These are phyloP conservation scores for Cryptococcus hybrid DNA, from an alignment of 1,284 basidiomycete genomes.

Conservation along the genomic window DNA sequence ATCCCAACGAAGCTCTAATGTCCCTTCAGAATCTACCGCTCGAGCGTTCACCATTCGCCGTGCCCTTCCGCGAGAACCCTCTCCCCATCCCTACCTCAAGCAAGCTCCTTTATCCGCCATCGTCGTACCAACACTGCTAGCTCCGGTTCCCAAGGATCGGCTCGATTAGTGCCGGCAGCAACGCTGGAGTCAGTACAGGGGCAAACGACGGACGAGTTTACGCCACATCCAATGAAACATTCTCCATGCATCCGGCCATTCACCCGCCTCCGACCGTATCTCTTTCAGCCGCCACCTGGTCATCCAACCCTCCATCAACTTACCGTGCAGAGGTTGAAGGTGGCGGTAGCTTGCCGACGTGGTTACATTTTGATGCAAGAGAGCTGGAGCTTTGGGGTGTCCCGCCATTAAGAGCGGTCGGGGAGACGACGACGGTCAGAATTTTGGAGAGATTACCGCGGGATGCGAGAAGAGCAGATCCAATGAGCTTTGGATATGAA, in stretches of 20 bases:
- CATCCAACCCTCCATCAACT: constrained; percentile 39
- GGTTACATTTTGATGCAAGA: constrained; percentile 46
- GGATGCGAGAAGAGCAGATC: constrained; percentile 37
- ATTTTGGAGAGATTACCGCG: constrained; percentile 41
- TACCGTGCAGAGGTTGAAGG: constrained; percentile 40
- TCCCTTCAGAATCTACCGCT: constrained; percentile 6
- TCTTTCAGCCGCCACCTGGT: constrained; percentile 45
- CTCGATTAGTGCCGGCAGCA: constrained; percentile 8
- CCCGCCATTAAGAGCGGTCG: constrained; percentile 27
- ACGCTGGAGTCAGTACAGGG: neutral
- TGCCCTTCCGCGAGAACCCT: constrained; percentile 27
- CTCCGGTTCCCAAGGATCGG: constrained; percentile 3
- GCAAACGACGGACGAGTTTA: constrained; percentile 35
- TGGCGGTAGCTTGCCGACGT: constrained; percentile 34
- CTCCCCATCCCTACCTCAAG: constrained; percentile 43
- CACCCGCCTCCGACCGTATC: constrained; percentile 45
- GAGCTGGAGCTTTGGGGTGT: constrained; percentile 48
- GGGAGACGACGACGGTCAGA: constrained; percentile 28
- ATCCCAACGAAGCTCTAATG: constrained; percentile 5
- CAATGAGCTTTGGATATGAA: constrained; percentile 37
- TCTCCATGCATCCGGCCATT: constrained; percentile 46
- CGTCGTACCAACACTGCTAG: constrained; percentile 15
- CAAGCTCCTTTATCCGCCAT: constrained; percentile 37
- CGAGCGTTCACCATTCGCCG: constrained; percentile 35
- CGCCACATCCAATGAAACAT: constrained; percentile 44